These are phyloP conservation scores for Phlebiopsis gigantea DNA, from an alignment of 768 basidiomycete genomes.

Conservation along the genomic window DNA sequence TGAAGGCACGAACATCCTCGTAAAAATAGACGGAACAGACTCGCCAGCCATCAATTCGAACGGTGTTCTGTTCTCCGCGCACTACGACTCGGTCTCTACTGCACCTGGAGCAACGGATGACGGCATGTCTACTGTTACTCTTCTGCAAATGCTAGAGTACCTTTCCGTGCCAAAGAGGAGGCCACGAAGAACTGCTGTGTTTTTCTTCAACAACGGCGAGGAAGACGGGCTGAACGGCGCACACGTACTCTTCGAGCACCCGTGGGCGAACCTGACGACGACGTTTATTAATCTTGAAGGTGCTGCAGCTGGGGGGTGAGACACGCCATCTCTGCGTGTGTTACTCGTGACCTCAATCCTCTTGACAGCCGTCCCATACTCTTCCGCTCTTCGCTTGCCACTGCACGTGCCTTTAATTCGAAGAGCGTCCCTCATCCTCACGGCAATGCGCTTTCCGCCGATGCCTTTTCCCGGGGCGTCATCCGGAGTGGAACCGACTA, in stretches of 20 bases:
- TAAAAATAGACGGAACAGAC: constrained; percentile 55
- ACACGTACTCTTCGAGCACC: constrained; percentile 59
- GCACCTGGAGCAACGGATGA: constrained; percentile 74
- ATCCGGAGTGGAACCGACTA: constrained; percentile 74
- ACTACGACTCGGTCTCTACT: constrained; percentile 78
- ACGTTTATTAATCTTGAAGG: constrained; percentile 83
- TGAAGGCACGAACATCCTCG: constrained; percentile 63
- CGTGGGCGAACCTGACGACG: constrained; percentile 62
- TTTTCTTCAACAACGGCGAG: constrained; percentile 86
- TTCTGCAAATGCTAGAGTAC: constrained; percentile 56
- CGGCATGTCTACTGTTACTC: constrained; percentile 64
- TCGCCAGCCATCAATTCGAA: constrained; percentile 27
- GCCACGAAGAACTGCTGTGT: constrained; percentile 58
- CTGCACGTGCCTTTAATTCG: constrained; percentile 45
- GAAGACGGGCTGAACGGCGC: constrained; percentile 75
- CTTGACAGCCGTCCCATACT: constrained; percentile 60
- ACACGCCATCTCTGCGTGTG: background rate
- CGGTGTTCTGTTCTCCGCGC: constrained; percentile 71
- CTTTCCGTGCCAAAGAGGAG: constrained; percentile 32
- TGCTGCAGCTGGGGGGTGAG: constrained; percentile 71
- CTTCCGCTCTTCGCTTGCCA: constrained; percentile 63
- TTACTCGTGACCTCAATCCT: background rate
- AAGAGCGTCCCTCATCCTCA: constrained; percentile 56
- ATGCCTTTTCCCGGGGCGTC: constrained; percentile 60
- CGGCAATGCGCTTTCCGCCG: constrained; percentile 62